Percentiles rank a stretch among this genome's conserved stretches.
Conservation (phyloP, 257 asterid genomes). For the Lantana camara region DNA sequence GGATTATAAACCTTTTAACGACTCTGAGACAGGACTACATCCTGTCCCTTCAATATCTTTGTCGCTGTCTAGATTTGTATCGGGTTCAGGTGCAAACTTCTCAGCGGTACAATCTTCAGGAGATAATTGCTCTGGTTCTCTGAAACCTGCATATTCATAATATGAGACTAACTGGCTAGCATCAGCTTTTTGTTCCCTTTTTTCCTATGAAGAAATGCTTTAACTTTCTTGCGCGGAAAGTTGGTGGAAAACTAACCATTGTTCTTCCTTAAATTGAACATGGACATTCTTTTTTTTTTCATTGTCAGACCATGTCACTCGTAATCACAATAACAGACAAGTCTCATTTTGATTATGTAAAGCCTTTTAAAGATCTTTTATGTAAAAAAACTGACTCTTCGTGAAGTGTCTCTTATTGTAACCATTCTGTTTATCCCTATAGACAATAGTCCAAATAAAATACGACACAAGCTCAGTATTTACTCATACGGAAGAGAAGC, state of each 20-base stretch:
- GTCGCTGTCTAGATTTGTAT: conserved; percentile 34
- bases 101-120: conserved; percentile 37
- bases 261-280: background rate
- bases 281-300: conserved; percentile 4
- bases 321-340: conserved; percentile 11
- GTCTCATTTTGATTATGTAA: conserved; percentile 22
- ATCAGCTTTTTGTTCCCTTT: background rate
- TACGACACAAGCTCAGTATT: background rate
- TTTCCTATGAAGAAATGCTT: background rate
- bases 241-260: conserved; percentile 8
- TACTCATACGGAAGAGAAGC: background rate
- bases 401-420: background rate
- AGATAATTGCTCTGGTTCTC: conserved; percentile 40
- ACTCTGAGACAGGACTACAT: conserved; percentile 40
- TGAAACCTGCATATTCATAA: conserved; percentile 47
- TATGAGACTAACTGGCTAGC: conserved; percentile 16
- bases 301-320: conserved; percentile 21
- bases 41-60: conserved; percentile 46
- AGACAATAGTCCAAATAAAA: conserved; percentile 20
- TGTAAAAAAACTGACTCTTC: background rate
- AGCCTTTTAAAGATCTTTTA: background rate
- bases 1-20: conserved; percentile 48
- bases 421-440: background rate
- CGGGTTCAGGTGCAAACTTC: conserved; percentile 33
- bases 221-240: conserved; percentile 13